Percentiles rank a stretch among this genome's conserved stretches.
phyloP scores from a whole-genome alignment of 345 rosid genomes.

The Eutrema heterophyllum region DNA sequence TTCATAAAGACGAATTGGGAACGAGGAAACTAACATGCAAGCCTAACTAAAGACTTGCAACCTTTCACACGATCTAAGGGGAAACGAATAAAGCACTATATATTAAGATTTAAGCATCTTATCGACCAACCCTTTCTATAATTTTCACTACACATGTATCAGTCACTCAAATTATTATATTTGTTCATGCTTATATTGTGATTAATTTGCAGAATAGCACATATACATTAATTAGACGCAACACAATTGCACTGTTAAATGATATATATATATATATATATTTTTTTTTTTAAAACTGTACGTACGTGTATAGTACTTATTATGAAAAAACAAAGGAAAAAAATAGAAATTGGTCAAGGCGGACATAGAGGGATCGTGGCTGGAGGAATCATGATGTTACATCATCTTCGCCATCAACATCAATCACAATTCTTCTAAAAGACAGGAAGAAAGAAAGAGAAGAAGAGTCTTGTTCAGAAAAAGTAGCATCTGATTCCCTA shows the following conservation, averaged over 20 bases:
- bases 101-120: neutral
- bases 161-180: neutral
- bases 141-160: constrained; percentile 2
- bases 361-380: neutral
- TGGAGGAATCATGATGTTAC: neutral
- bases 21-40: constrained; percentile 20
- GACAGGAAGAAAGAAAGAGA: constrained; percentile 17
- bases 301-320: neutral
- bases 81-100: constrained; percentile 3
- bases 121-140: neutral
- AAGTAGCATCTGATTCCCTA: constrained; percentile 34
- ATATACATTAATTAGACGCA: neutral
- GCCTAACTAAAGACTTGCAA: constrained; percentile 21
- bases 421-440: constrained; percentile 20
- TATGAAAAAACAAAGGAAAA: neutral
- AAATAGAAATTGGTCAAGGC: neutral
- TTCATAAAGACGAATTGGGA: neutral
- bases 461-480: constrained; percentile 28
- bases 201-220: neutral
- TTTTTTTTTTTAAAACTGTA: no score
- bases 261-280: neutral
- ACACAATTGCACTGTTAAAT: neutral
- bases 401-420: constrained; percentile 13
- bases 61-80: constrained; percentile 25
- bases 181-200: neutral